Evolutionary conservation across 1,284 basidiomycete genomes (phyloP), one percentile per base, ranked within the genome.

Genomic region (Austropuccinia psidii): DNA sequence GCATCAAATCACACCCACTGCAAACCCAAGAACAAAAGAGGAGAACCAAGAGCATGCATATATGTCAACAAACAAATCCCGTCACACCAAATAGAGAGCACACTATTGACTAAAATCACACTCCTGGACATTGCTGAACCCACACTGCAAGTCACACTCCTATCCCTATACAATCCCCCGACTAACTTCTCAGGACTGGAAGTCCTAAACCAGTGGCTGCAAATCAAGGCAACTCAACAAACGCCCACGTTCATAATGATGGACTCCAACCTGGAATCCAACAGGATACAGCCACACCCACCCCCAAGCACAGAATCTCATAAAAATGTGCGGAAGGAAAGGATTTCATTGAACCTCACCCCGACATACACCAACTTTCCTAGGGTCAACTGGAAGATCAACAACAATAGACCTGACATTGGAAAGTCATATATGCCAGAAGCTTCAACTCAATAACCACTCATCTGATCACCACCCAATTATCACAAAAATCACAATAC

Each of bases 231-330:
- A n/a, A n/a, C 41, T 4, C 29, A 41, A 31, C 11, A 3, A 3
- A 49, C 24, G n/a, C 43, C 61, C 24, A 49, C 61, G 19, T 24
- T 68, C 50, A n/a, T 68, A 4, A 31, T 57, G 24, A 45, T 57
- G 17, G 52, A 68, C 29, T 54, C 66, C 8, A 68, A 68, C 27
- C 27, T 50, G 52, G 66, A 68, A 68, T 19, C 66, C 49, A 4
- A 49, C 66, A 1, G 33, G 35, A 4, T 68, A 68, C 24, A 6
- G 21, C 21, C 50, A 41, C 39, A 68, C 66, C 2, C 50, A 68
- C 31, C 5, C 66, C 0, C 37, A 17, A 5, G 15, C 65, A n/a
- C 35, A 55, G 11, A 37, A 52, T n/a, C 35, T 67, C 13, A 55
- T 67, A 2, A 19, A 19, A 8, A n/a, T 67, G 0, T 55, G 31